phyloP scores from a whole-genome alignment of 495 filamentous ascomycete genomes.

The Xylaria curta region DNA sequence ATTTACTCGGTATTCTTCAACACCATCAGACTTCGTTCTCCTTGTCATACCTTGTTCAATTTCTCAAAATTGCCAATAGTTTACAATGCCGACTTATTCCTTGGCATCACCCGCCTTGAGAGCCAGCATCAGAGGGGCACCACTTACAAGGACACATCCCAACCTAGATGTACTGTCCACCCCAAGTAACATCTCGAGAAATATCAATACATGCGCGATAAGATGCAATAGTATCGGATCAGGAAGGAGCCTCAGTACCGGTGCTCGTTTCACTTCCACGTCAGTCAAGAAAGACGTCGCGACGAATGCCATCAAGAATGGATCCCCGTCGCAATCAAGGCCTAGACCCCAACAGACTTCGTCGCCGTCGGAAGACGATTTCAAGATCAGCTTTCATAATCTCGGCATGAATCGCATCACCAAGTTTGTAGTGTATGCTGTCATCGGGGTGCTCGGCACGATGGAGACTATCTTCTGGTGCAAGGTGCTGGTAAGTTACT shows the following conservation, averaged over 20 bases:
- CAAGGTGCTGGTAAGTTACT: slow-evolving; percentile 33
- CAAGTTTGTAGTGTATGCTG: slow-evolving; percentile 35
- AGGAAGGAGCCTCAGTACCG: not conserved
- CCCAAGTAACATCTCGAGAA: not conserved
- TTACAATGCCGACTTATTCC: not conserved
- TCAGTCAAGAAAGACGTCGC: not conserved
- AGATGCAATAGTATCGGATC: not conserved
- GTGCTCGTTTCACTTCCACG: not conserved
- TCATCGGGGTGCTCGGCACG: slow-evolving; percentile 37
- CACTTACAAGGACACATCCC: not conserved
- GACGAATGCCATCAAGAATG: not conserved
- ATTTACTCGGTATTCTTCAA: not conserved
- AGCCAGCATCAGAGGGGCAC: not conserved
- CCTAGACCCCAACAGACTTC: not conserved
- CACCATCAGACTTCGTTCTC: not conserved
- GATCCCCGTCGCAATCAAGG: not conserved
- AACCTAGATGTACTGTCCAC: not conserved
- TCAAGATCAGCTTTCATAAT: slow-evolving; percentile 34
- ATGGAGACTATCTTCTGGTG: slow-evolving; percentile 39
- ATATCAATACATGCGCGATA: not conserved
- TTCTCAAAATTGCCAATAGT: not conserved
- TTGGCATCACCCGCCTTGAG: not conserved
- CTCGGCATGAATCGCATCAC: slow-evolving; percentile 36
- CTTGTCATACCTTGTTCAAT: not conserved
- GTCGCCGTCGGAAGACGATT: slow-evolving; percentile 14